These are phyloP conservation scores for Trichoderma sp. DNA, from an alignment of 2,329 filamentous ascomycete genomes.

Conservation along the genomic window DNA sequence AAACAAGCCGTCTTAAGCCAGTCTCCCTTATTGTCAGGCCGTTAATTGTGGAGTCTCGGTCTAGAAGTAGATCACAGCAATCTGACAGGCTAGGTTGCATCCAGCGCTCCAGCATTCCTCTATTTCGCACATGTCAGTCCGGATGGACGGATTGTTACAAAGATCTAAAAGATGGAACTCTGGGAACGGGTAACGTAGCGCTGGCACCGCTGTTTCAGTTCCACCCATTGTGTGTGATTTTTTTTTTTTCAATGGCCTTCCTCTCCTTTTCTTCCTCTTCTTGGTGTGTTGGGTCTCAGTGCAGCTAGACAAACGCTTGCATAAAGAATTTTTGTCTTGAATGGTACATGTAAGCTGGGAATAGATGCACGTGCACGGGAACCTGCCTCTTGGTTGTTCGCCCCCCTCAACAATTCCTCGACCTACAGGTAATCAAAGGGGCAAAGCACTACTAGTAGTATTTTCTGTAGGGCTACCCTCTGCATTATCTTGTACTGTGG, in stretches of 20 bases:
- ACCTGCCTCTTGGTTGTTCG: neutral
- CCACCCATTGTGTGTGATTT: conserved; percentile 18
- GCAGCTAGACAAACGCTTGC: neutral
- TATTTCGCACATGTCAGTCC: neutral
- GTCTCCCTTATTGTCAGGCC: neutral
- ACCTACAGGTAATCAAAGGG: neutral
- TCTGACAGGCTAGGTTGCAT: neutral
- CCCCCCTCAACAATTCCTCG: neutral
- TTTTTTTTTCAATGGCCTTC: neutral
- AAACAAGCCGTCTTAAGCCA: neutral
- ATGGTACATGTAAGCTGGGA: neutral
- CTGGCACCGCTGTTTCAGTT: conserved; percentile 1
- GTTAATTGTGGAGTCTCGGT: neutral
- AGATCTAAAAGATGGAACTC: neutral
- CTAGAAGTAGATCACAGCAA: neutral
- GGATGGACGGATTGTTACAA: neutral
- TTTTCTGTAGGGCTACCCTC: neutral
- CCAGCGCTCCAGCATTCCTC: conserved; percentile 15
- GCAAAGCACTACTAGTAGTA: neutral
- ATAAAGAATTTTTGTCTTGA: neutral
- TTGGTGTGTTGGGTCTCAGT: neutral
- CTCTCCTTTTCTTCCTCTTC: neutral
- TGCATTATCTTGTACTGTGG: neutral
- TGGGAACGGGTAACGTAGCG: neutral
- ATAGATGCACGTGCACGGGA: neutral